Base-by-base conservation (phyloP, 2,329 filamentous ascomycete genomes). In the Aspergillus quadricinctus region DNA sequence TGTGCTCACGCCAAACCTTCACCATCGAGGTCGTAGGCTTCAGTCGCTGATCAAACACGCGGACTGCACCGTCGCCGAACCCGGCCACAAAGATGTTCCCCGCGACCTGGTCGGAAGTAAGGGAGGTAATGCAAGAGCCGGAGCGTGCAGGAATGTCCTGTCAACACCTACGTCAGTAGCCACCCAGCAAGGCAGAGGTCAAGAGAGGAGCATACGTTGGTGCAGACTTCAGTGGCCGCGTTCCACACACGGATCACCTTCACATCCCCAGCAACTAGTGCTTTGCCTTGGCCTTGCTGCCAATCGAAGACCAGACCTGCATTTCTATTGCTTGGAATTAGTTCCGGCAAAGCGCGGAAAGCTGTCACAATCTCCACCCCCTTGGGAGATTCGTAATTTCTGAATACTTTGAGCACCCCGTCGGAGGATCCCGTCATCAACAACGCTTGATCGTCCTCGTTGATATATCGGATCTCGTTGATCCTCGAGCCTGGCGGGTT, bases 51-150 rank as follows among this genome's bases (percentile, higher is more conserved):
- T 99, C 94, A 70, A 97, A 99, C 4, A 97, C 92, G 52, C 94
- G 85, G 46, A 99, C 88, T 1, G 92, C 92, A 35, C 94, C 94
- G 67, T 99, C 95, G 19, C 94, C 94, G 67, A 97, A 99, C 3
- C 94, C 94, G 43, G 94, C 94, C 10, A 96, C 89, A 67, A 99
- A 97, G 48, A 97, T 86, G 68, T 97, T 92, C 46, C 94, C 94
- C 52, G 95, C 96, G 75, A 99, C 96, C 80, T 97, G 94, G 73
- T 99, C 94, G 17, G 92, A 96, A 2, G 94, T 97, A 61, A 99
- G 78, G 8, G 92, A 95, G 4, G 94, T 99, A 59, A 99, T 94
- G 72, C 93, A 97, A 17, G 92, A 96, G 35, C 92, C 92, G 0
- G 93, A 97, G 35, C 94, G 88, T 10, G 94, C 94, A 35, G 92